phyloP scores from a whole-genome alignment of 352 stramenopile species.

The Phytophthora lateralis region DNA sequence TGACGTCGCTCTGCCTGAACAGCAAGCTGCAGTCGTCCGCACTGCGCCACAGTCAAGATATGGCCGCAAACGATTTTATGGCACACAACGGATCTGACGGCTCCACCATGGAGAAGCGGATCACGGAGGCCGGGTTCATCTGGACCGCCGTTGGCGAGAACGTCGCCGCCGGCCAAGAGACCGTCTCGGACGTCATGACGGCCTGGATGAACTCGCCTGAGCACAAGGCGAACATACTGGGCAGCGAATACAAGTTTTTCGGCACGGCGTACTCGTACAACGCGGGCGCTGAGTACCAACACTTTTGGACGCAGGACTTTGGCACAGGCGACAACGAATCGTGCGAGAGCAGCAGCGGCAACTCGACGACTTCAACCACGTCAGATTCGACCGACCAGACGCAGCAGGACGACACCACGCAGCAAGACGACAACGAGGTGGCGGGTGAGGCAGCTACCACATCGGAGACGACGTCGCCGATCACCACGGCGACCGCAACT shows the following conservation, averaged over 20 bases:
- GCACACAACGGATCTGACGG: conserved; percentile 49
- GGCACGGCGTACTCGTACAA: conserved; percentile 34
- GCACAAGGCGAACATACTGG: conserved; percentile 50
- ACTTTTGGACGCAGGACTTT: conserved; percentile 65
- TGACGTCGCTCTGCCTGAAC: conserved; percentile 45
- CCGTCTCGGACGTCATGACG: conserved; percentile 49
- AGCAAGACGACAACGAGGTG: conserved; percentile 23
- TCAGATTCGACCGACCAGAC: conserved; percentile 23
- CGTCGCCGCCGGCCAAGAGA: conserved; percentile 46
- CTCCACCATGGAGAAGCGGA: conserved; percentile 42
- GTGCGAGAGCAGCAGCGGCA: conserved; percentile 30
- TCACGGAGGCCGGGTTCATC: conserved; percentile 48
- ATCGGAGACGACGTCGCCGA: conserved; percentile 20
- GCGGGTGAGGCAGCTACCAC: conserved; percentile 21
- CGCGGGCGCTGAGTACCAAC: conserved; percentile 35
- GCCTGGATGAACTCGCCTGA: conserved; percentile 59
- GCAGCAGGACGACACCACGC: conserved; percentile 7
- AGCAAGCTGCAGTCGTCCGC: conserved; percentile 28
- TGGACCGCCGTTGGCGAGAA: conserved; percentile 58
- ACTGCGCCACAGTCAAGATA: conserved; percentile 33
- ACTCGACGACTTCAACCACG: conserved; percentile 11
- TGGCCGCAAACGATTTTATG: conserved; percentile 49
- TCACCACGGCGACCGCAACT: neutral
- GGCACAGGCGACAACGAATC: conserved; percentile 29
- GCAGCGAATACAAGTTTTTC: conserved; percentile 32